Conservation (phyloP, 148 eudicot genomes). For the Diospyros lotus region DNA sequence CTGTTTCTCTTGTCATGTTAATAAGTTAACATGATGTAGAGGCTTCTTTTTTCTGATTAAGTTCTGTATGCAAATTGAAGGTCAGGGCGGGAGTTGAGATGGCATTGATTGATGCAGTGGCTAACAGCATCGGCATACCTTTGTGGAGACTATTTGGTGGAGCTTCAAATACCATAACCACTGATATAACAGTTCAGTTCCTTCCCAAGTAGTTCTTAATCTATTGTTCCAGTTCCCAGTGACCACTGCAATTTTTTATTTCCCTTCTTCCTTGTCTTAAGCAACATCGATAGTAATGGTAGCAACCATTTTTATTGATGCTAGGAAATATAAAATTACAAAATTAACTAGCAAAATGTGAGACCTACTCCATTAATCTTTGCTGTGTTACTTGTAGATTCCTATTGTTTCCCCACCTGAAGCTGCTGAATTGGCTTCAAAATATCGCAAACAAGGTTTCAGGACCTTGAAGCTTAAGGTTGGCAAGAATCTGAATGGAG, state of each 20-base stretch:
- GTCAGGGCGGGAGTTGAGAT: slow-evolving; percentile 96
- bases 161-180: slow-evolving; percentile 58
- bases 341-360: neutral
- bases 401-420: slow-evolving; percentile 65
- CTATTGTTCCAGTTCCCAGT: neutral
- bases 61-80: slow-evolving; percentile 30
- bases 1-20: neutral
- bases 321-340: neutral
- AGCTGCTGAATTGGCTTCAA: slow-evolving; percentile 69
- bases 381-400: slow-evolving; percentile 41
- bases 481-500: slow-evolving; percentile 66
- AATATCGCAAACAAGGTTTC: slow-evolving; percentile 63
- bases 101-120: slow-evolving; percentile 92
- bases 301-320: neutral
- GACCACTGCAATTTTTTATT: neutral
- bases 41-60: slow-evolving; percentile 12
- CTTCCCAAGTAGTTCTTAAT: slow-evolving; percentile 4
- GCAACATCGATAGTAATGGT: neutral
- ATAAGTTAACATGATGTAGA: neutral
- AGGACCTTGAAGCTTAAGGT: slow-evolving; percentile 81
- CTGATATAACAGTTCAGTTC: slow-evolving; percentile 75
- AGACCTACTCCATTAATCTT: neutral
- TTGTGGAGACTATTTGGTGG: slow-evolving; percentile 91
- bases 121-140: slow-evolving; percentile 69
- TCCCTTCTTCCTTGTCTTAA: neutral